These are phyloP conservation scores for Pseudogymnoascus sp. DNA, from an alignment of 2,329 filamentous ascomycete genomes.

Conservation along the genomic window DNA sequence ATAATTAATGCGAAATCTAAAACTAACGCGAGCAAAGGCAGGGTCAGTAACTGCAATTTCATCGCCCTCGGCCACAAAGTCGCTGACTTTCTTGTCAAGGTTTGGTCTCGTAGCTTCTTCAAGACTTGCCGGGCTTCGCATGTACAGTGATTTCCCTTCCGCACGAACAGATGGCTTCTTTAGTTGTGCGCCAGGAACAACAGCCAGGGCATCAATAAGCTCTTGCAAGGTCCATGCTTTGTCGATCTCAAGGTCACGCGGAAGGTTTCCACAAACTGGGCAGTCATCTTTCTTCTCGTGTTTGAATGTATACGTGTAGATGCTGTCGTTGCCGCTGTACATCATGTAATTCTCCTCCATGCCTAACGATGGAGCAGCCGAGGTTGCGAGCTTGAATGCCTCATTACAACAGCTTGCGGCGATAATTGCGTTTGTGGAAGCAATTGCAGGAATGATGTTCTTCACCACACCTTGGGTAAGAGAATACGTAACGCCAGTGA, in stretches of 20 bases:
- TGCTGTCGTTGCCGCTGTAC: constrained; percentile 91
- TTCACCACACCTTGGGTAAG: constrained; percentile 97
- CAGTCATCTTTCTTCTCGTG: constrained; percentile 93
- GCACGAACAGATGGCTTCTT: constrained; percentile 83
- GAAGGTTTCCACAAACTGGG: constrained; percentile 80
- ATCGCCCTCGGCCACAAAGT: constrained; percentile 73
- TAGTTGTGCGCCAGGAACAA: constrained; percentile 80
- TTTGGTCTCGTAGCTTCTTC: constrained; percentile 82
- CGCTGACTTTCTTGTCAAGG: constrained; percentile 66
- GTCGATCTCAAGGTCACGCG: constrained; percentile 67
- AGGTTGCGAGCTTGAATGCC: constrained; percentile 86
- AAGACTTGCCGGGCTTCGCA: constrained; percentile 73
- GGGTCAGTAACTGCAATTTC: constrained; percentile 90
- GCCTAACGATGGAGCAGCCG: constrained; percentile 71
- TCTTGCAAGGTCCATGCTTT: constrained; percentile 68
- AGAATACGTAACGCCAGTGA: constrained; percentile 86
- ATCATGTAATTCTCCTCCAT: constrained; percentile 93
- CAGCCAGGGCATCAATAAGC: constrained; percentile 75
- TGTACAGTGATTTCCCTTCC: constrained; percentile 80
- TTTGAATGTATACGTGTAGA: constrained; percentile 97
- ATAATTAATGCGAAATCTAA: constrained; percentile 28
- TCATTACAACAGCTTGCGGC: constrained; percentile 95
- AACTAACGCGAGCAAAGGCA: constrained; percentile 55
- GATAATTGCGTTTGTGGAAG: constrained; percentile 94
- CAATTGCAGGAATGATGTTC: constrained; percentile 98